Base-by-base conservation (phyloP, 2,329 filamentous ascomycete genomes). In the Diaporthe vexans region DNA sequence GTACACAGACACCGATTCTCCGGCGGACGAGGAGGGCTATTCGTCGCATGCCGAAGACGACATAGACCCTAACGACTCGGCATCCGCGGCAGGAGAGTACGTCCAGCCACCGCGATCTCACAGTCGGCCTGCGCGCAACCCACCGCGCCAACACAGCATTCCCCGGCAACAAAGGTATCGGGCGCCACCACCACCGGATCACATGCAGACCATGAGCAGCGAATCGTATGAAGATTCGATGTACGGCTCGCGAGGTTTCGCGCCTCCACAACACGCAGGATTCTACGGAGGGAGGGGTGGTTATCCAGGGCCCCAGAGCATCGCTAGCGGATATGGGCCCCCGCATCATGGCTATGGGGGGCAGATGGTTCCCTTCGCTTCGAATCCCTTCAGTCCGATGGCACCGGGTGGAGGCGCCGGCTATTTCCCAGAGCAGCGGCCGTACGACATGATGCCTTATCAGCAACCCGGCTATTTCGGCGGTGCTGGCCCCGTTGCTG, bases 201-300 rank as follows among this genome's bases (percentile, higher is more conserved):
- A 68, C 57, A 48, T 70, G 67, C 65, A 72, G 26, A 72, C 71
- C 52, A 89, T 90, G 85, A 93, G 88, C 81, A 87, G 89, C 85
- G 92, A 93, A 81, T 89, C 89, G 48, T 87, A 86, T 26, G 91
- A 94, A 33, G 91, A 94, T n/a, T 70, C 61, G 51, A 63, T 71
- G 63, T 85, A 83, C 75, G 78, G 78, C 56, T 80, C 81, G 71
- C 78, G 84, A 74, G 80, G 83, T 76, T 82, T 80, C 74, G 79
- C 79, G 56, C 79, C 81, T 72, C 80, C 79, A 67, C 80, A 81
- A 76, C 72, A 81, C 76, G 75, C 72, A 78, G 82, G 77, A 52
- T 74, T 74, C 17, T 82, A 79, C 76, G 82, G 82, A 77, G 77
- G 79, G 73, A 75, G 78, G 72, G 74, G 79, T 26, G 76, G 75